A percentile compares a stretch with the other conserved stretches of the same genome.
These are phyloP conservation scores for Cyberlindnera japonica DNA, from an alignment of 805 yeast species.

Conservation along the genomic window DNA sequence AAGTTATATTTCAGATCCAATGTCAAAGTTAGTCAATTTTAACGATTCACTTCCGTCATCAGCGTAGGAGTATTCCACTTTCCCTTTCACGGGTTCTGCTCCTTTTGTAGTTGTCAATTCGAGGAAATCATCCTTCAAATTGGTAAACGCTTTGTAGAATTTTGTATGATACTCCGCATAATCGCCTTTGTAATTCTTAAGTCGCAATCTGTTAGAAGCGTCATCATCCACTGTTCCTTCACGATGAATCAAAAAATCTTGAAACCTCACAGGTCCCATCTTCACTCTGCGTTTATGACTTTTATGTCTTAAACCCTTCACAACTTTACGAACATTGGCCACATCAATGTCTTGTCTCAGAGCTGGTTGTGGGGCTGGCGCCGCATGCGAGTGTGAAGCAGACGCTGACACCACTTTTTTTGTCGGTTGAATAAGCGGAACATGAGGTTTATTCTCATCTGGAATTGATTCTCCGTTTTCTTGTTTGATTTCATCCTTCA, in stretches of 20 bases:
- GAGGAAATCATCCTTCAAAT: conserved; percentile 10
- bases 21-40: conserved; percentile 9
- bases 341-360: conserved; percentile 28
- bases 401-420: not conserved
- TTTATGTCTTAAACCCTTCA: conserved; percentile 12
- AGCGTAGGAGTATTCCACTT: conserved; percentile 3
- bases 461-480: too few relatives aligned
- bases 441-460: too few relatives aligned
- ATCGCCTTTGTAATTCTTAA: conserved; percentile 29
- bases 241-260: conserved; percentile 16
- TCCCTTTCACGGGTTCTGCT: not conserved
- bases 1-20: not conserved
- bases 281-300: conserved; percentile 15
- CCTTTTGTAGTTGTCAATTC: conserved; percentile 1
- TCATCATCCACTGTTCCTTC: conserved; percentile 17
- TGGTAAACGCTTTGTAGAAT: conserved; percentile 16
- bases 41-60: conserved; percentile 7
- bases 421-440: too few relatives aligned
- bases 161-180: conserved; percentile 23
- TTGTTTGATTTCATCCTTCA: too few relatives aligned
- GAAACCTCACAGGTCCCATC: conserved; percentile 19
- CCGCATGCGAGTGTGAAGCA: conserved; percentile 1
- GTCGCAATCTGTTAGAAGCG: conserved; percentile 18
- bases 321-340: conserved; percentile 15
- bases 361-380: conserved; percentile 10